Percentiles rank a stretch among this genome's conserved stretches.
phyloP scores from a whole-genome alignment of 306 rosid species.

The Inga oerstediana region DNA sequence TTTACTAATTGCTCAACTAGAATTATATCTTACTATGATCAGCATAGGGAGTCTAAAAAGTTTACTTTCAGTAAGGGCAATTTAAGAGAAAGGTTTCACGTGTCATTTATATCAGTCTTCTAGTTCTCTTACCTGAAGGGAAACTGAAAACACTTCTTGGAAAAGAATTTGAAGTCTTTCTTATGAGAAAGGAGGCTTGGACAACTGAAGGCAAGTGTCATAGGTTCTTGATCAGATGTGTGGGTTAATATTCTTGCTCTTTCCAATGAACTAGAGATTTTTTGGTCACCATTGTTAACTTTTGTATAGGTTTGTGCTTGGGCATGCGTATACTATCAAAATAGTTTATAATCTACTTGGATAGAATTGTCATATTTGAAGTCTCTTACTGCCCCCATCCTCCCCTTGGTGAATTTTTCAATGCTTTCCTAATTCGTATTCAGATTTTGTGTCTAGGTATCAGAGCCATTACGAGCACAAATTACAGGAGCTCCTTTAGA shows the following conservation, averaged over 20 bases:
- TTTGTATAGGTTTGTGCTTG: not conserved
- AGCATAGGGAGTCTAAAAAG: not conserved
- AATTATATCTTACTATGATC: not conserved
- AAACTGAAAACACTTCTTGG: conserved; percentile 11
- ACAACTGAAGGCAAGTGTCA: not conserved
- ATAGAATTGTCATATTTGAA: conserved; percentile 27
- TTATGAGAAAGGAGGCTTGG: not conserved
- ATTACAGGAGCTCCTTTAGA: conserved; percentile 94
- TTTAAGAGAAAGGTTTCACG: conserved; percentile 1
- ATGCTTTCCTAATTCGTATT: conserved; percentile 51
- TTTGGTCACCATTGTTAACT: not conserved
- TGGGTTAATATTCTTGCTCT: not conserved
- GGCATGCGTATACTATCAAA: not conserved
- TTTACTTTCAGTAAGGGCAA: not conserved
- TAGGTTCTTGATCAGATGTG: not conserved
- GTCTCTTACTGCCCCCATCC: conserved; percentile 14
- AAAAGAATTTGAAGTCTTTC: not conserved
- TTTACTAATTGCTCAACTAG: conserved; percentile 21
- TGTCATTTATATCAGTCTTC: not conserved
- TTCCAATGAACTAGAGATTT: not conserved
- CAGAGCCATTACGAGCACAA: conserved; percentile 83
- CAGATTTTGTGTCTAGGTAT: conserved; percentile 70
- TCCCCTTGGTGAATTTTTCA: not conserved
- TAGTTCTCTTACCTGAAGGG: conserved; percentile 5
- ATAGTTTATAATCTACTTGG: not conserved